These are phyloP conservation scores for Botrytis cinerea DNA, from an alignment of 2,329 filamentous ascomycete genomes.

Conservation along the genomic window DNA sequence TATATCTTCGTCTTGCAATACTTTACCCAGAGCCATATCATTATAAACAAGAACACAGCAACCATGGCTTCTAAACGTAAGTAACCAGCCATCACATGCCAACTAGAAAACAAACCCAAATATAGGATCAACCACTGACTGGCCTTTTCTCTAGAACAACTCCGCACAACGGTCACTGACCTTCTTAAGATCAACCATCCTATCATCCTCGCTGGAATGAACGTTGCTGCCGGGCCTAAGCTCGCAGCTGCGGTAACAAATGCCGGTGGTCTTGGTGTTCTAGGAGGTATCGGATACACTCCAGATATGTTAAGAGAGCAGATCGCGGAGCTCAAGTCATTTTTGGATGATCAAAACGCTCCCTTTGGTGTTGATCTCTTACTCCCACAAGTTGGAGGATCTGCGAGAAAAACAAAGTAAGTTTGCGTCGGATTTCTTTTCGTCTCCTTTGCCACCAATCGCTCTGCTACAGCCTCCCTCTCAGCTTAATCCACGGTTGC, in stretches of 20 bases:
- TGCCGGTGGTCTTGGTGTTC: constrained; percentile 92
- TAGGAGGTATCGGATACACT: constrained; percentile 93
- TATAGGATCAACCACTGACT: constrained; percentile 20
- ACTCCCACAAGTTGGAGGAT: constrained; percentile 91
- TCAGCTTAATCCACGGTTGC: constrained; percentile 30
- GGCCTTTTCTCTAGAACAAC: constrained; percentile 62
- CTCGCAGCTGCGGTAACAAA: constrained; percentile 96
- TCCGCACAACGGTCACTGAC: constrained; percentile 91
- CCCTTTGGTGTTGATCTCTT: constrained; percentile 95
- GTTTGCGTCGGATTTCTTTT: constrained; percentile 44
- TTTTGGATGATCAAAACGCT: constrained; percentile 84
- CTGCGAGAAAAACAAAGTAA: constrained; percentile 90
- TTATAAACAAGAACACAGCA: constrained; percentile 35
- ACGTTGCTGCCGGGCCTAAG: constrained; percentile 95
- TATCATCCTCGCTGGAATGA: constrained; percentile 95
- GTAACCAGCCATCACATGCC: constrained; percentile 44
- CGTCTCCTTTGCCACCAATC: constrained; percentile 7
- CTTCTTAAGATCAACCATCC: constrained; percentile 98
- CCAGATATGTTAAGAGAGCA: constrained; percentile 97
- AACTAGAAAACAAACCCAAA: neutral
- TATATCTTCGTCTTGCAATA: constrained; percentile 10
- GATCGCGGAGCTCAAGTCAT: constrained; percentile 90
- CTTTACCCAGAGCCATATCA: constrained; percentile 12
- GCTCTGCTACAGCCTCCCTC: neutral
- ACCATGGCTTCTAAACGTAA: constrained; percentile 79